phyloP scores from a whole-genome alignment of 495 filamentous ascomycete species.

The Annulohypoxylon maeteangense region DNA sequence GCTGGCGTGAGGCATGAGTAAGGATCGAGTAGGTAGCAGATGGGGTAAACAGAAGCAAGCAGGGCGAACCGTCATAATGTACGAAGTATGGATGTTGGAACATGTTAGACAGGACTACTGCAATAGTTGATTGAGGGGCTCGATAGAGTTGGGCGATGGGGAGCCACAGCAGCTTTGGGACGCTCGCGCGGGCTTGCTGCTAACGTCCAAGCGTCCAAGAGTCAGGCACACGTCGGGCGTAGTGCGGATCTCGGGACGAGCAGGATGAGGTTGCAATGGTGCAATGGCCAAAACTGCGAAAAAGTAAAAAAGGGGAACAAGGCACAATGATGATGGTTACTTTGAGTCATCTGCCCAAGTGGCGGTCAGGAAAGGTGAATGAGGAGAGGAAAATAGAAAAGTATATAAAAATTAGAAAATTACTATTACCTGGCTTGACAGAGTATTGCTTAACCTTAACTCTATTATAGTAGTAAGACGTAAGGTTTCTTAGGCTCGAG shows the following conservation, averaged over 20 bases:
- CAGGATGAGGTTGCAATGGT: conserved; percentile 24
- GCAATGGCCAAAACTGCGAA: conserved; percentile 13
- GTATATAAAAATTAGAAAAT: background rate
- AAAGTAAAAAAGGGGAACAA: conserved; percentile 4
- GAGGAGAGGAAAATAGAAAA: background rate
- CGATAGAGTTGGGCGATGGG: conserved; percentile 11
- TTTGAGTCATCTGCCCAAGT: conserved; percentile 38
- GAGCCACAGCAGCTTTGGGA: conserved; percentile 2
- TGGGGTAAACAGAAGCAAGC: background rate
- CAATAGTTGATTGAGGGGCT: background rate
- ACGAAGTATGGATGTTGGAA: background rate
- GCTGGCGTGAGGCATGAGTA: background rate
- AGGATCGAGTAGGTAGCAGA: background rate
- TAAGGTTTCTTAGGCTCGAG: conserved; percentile 12
- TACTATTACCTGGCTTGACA: conserved; percentile 19
- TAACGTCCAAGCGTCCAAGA: conserved; percentile 31
- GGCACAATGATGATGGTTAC: conserved; percentile 29
- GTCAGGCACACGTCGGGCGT: conserved; percentile 39
- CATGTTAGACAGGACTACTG: background rate
- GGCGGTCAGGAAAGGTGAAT: conserved; percentile 31
- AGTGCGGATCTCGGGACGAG: conserved; percentile 26
- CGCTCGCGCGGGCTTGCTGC: conserved; percentile 11
- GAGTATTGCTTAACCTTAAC: background rate
- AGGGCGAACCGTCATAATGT: conserved; percentile 9
- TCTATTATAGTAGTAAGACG: conserved; percentile 13